Conservation (phyloP, 768 basidiomycete genomes). For the Kwoniella botswanensis region DNA sequence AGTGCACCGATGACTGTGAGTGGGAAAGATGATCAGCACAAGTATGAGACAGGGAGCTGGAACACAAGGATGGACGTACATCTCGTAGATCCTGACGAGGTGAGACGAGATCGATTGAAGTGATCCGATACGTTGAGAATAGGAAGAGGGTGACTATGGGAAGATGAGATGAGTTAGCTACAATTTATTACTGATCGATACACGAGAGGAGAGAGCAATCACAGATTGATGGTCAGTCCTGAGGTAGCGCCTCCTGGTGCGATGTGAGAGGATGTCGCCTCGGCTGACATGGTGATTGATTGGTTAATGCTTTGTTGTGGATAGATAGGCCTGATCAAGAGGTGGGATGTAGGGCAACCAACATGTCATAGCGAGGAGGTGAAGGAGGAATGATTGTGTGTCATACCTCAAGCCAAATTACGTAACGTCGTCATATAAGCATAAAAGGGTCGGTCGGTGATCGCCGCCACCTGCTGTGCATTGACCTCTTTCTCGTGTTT, state of each 20-base stretch:
- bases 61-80: constrained; percentile 17
- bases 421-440: not conserved
- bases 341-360: no score
- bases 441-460: not conserved
- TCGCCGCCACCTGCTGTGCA: not conserved
- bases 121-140: constrained; percentile 98
- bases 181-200: not conserved
- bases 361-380: not conserved
- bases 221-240: constrained; percentile 46
- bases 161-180: not conserved
- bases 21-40: not conserved
- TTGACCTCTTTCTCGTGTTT: not conserved
- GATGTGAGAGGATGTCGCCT: not conserved
- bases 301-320: not conserved
- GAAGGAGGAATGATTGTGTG: no score
- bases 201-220: not conserved
- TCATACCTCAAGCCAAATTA: not conserved
- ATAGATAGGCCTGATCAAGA: not conserved
- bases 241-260: constrained; percentile 27
- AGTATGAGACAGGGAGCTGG: constrained; percentile 23
- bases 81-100: constrained; percentile 65
- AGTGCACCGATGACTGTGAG: constrained; percentile 85
- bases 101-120: constrained; percentile 74
- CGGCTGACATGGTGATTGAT: constrained; percentile 1
- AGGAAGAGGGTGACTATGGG: constrained; percentile 84